Evolutionary conservation across 169 alveolate species (phyloP), one percentile per base, ranked within the genome.

Genomic region (Cryptosporidium tyzzeri): DNA sequence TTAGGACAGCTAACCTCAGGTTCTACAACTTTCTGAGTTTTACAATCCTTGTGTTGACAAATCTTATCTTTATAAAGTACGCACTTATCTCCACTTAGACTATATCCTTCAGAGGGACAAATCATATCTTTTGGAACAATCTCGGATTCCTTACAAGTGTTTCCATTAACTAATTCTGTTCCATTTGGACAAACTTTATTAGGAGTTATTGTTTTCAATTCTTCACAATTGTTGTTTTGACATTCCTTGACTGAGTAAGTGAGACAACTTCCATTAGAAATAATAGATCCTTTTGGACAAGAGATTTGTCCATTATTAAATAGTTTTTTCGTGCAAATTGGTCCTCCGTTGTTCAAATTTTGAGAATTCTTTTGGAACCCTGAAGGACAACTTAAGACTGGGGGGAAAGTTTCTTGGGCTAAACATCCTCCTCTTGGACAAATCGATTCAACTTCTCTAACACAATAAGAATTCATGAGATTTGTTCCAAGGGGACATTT

Each of bases 401-500:
- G 87, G 2, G 41, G 31, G 1, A 44, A 62, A 1, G 75, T 59
- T 29, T 80, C 80, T 26, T 21, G 18, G 7, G 45, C 5, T 7
- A 39, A 29, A 33, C 87, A 80, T 5, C 75, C 75, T n/a, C 65
- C 69, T 9, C 10, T 18, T 23, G 87, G 87, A 62, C 87, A 80
- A 14, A 62, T 41, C 6, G 73, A 9, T 8, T 80, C 87, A 10
- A 80, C 74, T 21, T 80, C 69, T 59, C 33, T 80, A 16, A 80
- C 6, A n/a, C 87, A 80, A 26, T 80, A 65, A 29, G 87, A 80
- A 39, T 80, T 80, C n/a, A 39, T 44, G 0, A 65, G 37, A 61
- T 21, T 31, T 41, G 68, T 61, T 80, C 87, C 87, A 29, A 59
- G 67, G 23, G 75, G 87, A 62, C 87, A 80, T 14, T n/a, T 65